These are phyloP conservation scores for Sarocladium oryzae DNA, from an alignment of 2,329 filamentous ascomycete species.

Conservation along the genomic window DNA sequence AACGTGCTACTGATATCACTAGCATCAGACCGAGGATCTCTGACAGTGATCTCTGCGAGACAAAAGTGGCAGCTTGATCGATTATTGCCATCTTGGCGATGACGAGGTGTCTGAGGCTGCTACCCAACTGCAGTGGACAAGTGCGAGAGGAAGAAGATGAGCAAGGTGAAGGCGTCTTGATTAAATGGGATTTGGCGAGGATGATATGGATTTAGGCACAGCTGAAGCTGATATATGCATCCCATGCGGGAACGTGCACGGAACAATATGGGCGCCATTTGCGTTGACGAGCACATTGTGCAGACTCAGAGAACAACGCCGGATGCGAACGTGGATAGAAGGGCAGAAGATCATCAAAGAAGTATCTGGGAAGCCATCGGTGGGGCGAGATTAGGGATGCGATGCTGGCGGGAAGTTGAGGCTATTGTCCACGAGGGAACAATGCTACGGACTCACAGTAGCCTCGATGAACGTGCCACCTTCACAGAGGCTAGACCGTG, in stretches of 20 bases:
- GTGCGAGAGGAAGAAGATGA: not conserved
- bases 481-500: too few species aligned
- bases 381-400: too few species aligned
- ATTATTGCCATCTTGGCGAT: not conserved
- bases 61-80: not conserved
- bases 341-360: not conserved
- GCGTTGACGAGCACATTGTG: not conserved
- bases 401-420: not conserved
- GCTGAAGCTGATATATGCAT: too few species aligned
- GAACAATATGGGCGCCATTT: not conserved
- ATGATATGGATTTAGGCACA: too few species aligned
- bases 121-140: not conserved
- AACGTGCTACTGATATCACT: not conserved
- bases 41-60: not conserved
- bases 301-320: not conserved
- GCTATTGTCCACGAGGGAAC: not conserved
- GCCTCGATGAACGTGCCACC: too few species aligned
- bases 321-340: not conserved
- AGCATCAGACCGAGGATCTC: not conserved
- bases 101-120: not conserved
- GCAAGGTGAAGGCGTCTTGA: too few species aligned
- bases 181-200: too few species aligned
- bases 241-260: constrained; percentile 1
- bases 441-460: too few species aligned
- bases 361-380: not conserved